phyloP scores from a whole-genome alignment of 2,329 filamentous ascomycete species.

The Botrytis hyacinthi region DNA sequence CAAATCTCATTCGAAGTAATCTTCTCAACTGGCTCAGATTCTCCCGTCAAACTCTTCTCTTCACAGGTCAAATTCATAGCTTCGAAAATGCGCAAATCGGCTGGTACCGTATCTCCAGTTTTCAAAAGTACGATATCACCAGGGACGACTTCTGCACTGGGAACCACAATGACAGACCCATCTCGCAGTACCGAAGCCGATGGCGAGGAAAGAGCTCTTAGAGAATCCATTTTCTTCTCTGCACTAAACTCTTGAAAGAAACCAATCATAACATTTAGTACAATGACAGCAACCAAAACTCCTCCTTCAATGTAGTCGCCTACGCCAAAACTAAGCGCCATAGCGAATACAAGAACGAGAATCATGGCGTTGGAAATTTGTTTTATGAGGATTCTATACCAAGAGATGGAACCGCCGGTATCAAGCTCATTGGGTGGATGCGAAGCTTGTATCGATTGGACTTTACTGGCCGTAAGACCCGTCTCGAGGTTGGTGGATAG shows the following conservation, averaged over 20 bases:
- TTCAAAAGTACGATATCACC: constrained; percentile 90
- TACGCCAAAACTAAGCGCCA: constrained; percentile 57
- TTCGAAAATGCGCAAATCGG: constrained; percentile 65
- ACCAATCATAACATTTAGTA: constrained; percentile 57
- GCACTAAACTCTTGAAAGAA: constrained; percentile 55
- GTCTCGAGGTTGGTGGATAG: constrained; percentile 64
- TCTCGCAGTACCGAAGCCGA: constrained; percentile 51
- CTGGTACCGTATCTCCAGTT: constrained; percentile 93
- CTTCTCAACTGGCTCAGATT: constrained; percentile 84
- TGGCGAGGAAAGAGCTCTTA: constrained; percentile 49
- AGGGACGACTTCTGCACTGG: constrained; percentile 57
- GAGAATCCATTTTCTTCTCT: constrained; percentile 53
- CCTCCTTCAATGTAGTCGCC: constrained; percentile 59
- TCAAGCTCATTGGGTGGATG: constrained; percentile 47
- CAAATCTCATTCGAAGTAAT: constrained; percentile 51
- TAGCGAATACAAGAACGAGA: constrained; percentile 58
- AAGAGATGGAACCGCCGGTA: constrained; percentile 59
- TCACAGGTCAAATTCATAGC: constrained; percentile 65
- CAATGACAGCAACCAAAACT: constrained; percentile 57
- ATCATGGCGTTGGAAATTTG: constrained; percentile 72
- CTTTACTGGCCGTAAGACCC: constrained; percentile 61
- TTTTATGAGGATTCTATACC: constrained; percentile 65
- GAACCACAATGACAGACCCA: constrained; percentile 49
- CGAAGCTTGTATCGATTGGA: constrained; percentile 54
- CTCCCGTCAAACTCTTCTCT: constrained; percentile 97